Base-by-base conservation (phyloP, 176 grass and related monocot species). In the Musa troglodytarum region DNA sequence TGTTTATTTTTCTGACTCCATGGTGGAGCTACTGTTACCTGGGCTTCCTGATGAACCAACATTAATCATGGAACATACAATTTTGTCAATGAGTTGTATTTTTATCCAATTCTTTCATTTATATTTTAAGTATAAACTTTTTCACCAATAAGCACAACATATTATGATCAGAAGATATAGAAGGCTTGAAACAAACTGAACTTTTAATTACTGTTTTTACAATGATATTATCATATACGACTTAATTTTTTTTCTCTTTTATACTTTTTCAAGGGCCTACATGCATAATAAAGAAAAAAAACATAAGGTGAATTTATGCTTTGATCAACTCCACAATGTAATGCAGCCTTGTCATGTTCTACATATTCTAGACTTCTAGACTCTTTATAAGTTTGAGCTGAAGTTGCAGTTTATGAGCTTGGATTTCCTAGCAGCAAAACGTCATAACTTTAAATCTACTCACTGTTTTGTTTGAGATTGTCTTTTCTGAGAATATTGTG, bases 201-300 rank as follows among this genome's bases (percentile, higher is more conserved):
- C 4, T 43, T 43, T 34, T 34, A 34, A 34, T 89, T 77, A 96
- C 82, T 8, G 92, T 61, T 71, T 15, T 22, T 79, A 26, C 34
- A 43, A 43, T 43, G 34, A 43, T 5, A 43, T 43, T 43, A 43
- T 43, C 34, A 43, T 43, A 6, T 96, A 85, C 63, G 92, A 28
- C 26, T 28, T 28, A 83, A 83, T 15, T 11, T 73, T 24, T 70
- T 43, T 5, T 43, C 4, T 43, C 34, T 43, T 43, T 43, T 4
- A 43, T 6, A 43, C 34, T 56, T 20, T 49, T 53, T 43, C 34
- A 43, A 43, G 34, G 34, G 34, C 34, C 34, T 43, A 43, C 4
- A 43, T 43, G 34, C 34, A 43, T 43, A 43, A 43, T 43, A 43
- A 43, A 43, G 0, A 43, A 43, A 43, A 43, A 5, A 43, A 43